These are phyloP conservation scores for Collybia mongolica DNA, from an alignment of 768 basidiomycete species.

Conservation along the genomic window DNA sequence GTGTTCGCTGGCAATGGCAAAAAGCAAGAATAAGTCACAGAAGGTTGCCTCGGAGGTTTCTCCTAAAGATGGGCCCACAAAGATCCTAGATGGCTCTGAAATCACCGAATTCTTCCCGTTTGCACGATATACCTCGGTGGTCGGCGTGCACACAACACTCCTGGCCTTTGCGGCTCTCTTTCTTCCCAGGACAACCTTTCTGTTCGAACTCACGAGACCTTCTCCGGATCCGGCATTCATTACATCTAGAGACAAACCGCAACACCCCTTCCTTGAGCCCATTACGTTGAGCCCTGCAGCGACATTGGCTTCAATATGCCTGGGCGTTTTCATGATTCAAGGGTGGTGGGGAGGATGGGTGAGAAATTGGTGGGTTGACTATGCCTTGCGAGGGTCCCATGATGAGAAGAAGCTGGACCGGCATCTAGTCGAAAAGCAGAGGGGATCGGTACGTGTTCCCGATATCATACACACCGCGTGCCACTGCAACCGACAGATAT, in stretches of 20 bases:
- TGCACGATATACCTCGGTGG: conserved; percentile 60
- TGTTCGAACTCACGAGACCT: conserved; percentile 35
- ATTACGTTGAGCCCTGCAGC: conserved; percentile 59
- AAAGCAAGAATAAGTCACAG: conserved; percentile 3
- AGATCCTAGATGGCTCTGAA: neutral
- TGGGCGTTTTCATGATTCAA: conserved; percentile 54
- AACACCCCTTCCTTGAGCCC: conserved; percentile 65
- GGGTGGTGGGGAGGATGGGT: conserved; percentile 75
- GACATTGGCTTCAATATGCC: conserved; percentile 57
- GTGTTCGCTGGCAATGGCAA: conserved; percentile 1
- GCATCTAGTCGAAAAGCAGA: conserved; percentile 33
- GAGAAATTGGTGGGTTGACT: conserved; percentile 53
- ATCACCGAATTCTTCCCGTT: conserved; percentile 22
- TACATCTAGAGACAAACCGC: conserved; percentile 59
- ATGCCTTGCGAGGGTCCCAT: conserved; percentile 35
- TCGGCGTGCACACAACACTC: conserved; percentile 67
- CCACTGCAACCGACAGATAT: neutral
- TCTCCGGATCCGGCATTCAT: conserved; percentile 26
- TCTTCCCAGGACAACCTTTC: conserved; percentile 60
- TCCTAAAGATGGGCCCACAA: neutral
- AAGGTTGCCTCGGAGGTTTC: neutral
- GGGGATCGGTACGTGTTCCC: conserved; percentile 33
- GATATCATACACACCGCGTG: no score
- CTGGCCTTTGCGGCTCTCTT: conserved; percentile 65
- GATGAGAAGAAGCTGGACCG: conserved; percentile 43